Evolutionary conservation across 352 stramenopile genomes (phyloP).

Genomic region (Phytopythium sindhum): DNA sequence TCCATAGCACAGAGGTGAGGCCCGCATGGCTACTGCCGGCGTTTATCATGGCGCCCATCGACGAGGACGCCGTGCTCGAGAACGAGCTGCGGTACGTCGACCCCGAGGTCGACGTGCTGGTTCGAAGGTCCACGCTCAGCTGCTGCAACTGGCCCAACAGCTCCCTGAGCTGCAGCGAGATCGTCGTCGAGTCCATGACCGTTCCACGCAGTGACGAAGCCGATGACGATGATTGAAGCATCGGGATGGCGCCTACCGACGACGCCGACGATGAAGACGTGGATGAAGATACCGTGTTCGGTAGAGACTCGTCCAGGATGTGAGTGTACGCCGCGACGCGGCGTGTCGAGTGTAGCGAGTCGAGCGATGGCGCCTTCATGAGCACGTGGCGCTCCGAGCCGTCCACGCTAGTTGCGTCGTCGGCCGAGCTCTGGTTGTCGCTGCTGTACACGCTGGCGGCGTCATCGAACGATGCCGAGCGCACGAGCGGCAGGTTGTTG

Average conservation of each 20-base stretch:
- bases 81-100: constrained; percentile 78
- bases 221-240: neutral
- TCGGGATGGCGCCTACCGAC: neutral
- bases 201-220: neutral
- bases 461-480: constrained; percentile 33
- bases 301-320: constrained; percentile 29
- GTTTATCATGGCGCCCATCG: constrained; percentile 8
- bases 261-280: constrained; percentile 4
- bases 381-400: constrained; percentile 27
- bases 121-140: constrained; percentile 64
- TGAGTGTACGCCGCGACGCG: constrained; percentile 36
- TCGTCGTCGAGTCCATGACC: neutral
- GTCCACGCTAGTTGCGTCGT: constrained; percentile 21
- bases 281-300: neutral
- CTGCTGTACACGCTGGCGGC: constrained; percentile 19
- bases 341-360: constrained; percentile 35
- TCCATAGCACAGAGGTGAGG: constrained; percentile 64
- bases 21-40: constrained; percentile 13
- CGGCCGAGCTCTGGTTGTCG: constrained; percentile 21
- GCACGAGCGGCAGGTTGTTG: constrained; percentile 27
- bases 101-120: constrained; percentile 37
- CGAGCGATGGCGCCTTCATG: constrained; percentile 48
- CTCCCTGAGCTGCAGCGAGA: constrained; percentile 60
- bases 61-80: constrained; percentile 52
- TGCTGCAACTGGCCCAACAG: constrained; percentile 69